Evolutionary conservation across 176 grass and related monocot species (phyloP).

Genomic region (Sorghum bicolor): DNA sequence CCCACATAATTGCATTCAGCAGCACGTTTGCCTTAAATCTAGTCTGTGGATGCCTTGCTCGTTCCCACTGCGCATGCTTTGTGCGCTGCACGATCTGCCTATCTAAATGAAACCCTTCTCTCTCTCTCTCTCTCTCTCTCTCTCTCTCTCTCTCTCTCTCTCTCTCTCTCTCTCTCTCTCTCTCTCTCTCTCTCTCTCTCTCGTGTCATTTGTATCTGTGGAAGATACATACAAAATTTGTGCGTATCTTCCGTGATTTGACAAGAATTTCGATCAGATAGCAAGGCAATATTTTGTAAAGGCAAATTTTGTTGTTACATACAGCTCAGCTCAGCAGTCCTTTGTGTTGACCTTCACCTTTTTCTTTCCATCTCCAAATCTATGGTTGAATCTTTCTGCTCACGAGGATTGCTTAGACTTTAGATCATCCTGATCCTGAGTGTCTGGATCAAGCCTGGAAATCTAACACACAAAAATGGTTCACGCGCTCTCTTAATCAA

Average conservation of each 20-base stretch:
- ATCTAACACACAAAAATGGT: not conserved
- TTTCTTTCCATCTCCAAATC: not conserved
- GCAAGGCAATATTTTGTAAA: not conserved
- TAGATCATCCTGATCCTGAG: not conserved
- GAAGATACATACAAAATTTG: conserved; percentile 25
- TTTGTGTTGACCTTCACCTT: not conserved
- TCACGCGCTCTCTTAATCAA: not conserved
- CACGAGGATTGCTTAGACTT: not conserved
- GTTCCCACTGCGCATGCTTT: not conserved
- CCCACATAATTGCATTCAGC: not conserved
- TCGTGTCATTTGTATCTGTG: not conserved
- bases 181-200: not conserved
- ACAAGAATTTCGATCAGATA: not conserved
- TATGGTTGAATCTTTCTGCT: not conserved
- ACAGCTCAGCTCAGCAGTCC: conserved; percentile 21
- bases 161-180: too few species aligned
- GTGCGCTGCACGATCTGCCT: not conserved
- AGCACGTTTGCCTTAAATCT: not conserved
- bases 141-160: not conserved
- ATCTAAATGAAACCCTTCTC: not conserved
- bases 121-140: not conserved
- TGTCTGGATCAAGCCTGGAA: not conserved
- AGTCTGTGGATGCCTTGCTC: not conserved
- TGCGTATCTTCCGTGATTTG: conserved; percentile 11
- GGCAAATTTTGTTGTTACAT: conserved; percentile 27